Percentiles rank a stretch among this genome's conserved stretches.
Conservation (phyloP, 164 flowering plant species). For the Buxus sempervirens region DNA sequence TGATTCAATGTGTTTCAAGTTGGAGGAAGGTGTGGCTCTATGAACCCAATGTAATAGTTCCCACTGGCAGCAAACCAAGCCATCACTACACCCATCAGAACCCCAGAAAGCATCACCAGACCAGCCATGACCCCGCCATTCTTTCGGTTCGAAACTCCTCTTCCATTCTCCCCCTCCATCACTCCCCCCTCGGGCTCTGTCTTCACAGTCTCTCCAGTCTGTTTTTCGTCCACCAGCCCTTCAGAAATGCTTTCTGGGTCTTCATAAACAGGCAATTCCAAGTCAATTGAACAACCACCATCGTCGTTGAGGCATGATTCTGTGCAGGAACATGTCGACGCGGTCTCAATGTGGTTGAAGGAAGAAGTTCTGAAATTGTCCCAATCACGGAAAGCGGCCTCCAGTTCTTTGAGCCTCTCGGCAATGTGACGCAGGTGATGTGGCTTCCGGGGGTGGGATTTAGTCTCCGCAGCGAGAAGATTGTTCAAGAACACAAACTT, state of each 20-base stretch:
- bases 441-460: constrained; percentile 24
- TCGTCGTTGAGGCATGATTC: constrained; percentile 41
- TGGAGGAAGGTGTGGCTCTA: constrained; percentile 6
- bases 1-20: too few species aligned
- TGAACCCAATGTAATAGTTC: not conserved
- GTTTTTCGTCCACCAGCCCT: constrained; percentile 2
- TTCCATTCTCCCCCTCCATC: constrained; percentile 4
- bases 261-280: not conserved
- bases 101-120: constrained; percentile 21
- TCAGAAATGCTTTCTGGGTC: not conserved
- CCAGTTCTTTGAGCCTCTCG: constrained; percentile 22
- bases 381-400: constrained; percentile 25
- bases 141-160: constrained; percentile 9
- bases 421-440: constrained; percentile 28
- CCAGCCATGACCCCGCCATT: constrained; percentile 11
- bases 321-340: constrained; percentile 32
- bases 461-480: constrained; percentile 34
- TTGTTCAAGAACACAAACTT: constrained; percentile 24
- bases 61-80: constrained; percentile 14
- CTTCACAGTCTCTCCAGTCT: not conserved
- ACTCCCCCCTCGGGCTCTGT: not conserved
- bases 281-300: not conserved
- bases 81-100: constrained; percentile 18
- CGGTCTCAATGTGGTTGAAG: constrained; percentile 5
- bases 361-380: not conserved